A percentile compares a stretch with the other conserved stretches of the same genome.
These are phyloP conservation scores for Tulasnella sp. DNA, from an alignment of 768 basidiomycete genomes.

Conservation along the genomic window DNA sequence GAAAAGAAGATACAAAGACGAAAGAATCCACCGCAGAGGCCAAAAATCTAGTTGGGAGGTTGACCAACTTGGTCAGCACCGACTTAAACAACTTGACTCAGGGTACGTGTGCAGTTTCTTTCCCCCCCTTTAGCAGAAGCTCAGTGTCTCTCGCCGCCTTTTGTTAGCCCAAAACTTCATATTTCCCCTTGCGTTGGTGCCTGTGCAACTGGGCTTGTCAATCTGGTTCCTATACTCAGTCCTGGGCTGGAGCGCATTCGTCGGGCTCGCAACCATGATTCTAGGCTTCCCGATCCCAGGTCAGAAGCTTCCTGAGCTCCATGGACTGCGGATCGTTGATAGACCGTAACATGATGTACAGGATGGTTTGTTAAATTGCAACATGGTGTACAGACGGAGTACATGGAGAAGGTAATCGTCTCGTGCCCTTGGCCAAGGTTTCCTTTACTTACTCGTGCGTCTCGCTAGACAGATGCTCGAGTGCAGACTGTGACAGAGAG, in stretches of 20 bases:
- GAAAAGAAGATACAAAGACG: too few relatives aligned
- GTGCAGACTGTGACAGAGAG: conserved; percentile 53
- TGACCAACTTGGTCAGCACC: conserved; percentile 65
- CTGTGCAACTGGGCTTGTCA: conserved; percentile 33
- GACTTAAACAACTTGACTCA: conserved; percentile 39
- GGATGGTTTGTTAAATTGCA: conserved; percentile 36
- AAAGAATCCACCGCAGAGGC: conserved; percentile 20
- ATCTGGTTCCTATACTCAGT: conserved; percentile 35
- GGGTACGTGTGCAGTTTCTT: conserved; percentile 16
- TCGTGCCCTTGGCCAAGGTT: background rate
- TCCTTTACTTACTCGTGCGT: background rate
- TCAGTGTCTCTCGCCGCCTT: background rate
- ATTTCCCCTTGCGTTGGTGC: conserved; percentile 29
- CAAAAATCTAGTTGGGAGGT: conserved; percentile 56
- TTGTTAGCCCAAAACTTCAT: conserved; percentile 26
- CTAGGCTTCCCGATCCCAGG: conserved; percentile 49
- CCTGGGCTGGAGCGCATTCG: conserved; percentile 49
- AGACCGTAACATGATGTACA: background rate
- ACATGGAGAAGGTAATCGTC: conserved; percentile 36
- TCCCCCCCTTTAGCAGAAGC: background rate
- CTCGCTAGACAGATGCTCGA: conserved; percentile 40
- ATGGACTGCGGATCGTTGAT: background rate
- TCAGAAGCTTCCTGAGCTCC: too few relatives aligned
- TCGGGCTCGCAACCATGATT: conserved; percentile 44
- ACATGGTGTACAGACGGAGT: conserved; percentile 37